Base-by-base conservation (phyloP, 805 yeast species). In the Martiniozyma abietophila region DNA sequence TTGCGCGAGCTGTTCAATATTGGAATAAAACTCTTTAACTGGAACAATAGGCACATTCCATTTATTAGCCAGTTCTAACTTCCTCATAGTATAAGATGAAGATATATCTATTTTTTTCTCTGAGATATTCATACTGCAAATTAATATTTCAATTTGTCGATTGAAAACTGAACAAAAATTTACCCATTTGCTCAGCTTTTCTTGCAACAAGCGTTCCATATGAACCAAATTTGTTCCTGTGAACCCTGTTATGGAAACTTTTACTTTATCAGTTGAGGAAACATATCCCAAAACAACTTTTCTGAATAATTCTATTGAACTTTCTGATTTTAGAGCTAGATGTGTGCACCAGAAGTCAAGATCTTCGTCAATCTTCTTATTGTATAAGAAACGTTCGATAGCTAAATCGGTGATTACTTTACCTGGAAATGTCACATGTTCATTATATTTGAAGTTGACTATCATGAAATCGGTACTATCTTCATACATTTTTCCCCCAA, bases 191-290 rank as follows among this genome's bases (percentile, higher is more conserved):
- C 27, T 69, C 12, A 80, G 48, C 26, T 69, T 52, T 15, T 59
- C 47, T n/a, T 80, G 62, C 28, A 92, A 62, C 42, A 80, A 73
- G 16, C 70, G 75, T 15, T 48, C 56, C 8, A 55, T 16, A 29
- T 56, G 59, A 2, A 54, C 40, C 27, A 54, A 31, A 18, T 56
- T 58, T 3, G 56, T 47, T 6, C 56, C 59, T 27, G 44, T 42
- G 28, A 55, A 55, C 2, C 57, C 58, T 1, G 59, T 55, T 5
- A 56, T 50, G 4, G 49, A 44, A 1, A 55, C 40, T 17, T 34
- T 32, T 3, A 50, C 26, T 15, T 33, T 35, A 1, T 18, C 34
- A 2, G 27, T 32, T 2, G 27, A 18, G 4, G 17, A 29, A 4
- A 27, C 11, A 17, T 14, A n/a, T 14, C 32, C 22, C 25, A 29